Evolutionary conservation across 23 red algal species (phyloP), one percentile per base, ranked within the genome.

Genomic region (Gracilaria domingensis): DNA sequence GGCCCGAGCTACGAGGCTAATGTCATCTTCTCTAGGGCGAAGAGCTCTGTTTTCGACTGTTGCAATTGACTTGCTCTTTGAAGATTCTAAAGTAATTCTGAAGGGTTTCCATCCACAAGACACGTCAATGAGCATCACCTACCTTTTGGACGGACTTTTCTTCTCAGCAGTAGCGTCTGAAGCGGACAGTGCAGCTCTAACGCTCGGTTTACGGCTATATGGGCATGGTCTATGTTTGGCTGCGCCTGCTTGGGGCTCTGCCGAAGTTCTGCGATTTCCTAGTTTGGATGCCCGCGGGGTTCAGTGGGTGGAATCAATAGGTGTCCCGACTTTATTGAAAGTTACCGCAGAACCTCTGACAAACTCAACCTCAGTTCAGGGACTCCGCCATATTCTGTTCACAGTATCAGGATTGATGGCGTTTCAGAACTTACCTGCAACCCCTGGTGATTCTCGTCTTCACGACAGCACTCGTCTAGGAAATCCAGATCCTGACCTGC

Each of bases 111-210:
- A 90, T 72, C 87, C 87, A 26, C 76, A 90, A 48, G 87, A 90
- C 35, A 81, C 54, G 23, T 60, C 51, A 18, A 90, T 90, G 74
- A 60, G 74, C 51, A 57, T 90, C 21, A 51, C 74, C 37, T 90
- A 90, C 54, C 30, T 70, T 21, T 64, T 90, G 5, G 87, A 90
- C 35, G 87, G 87, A 29, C 37, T 90, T 23, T 90, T 90, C 54
- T 90, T 90, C 44, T 90, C 87, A 26, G 87, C 74, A 8, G 87
- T 90, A 20, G 87, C 87, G 28, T 90, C 87, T 81, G 87, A 90
- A 34, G 87, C 71, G 17, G 87, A 90, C 71, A 90, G 70, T 25
- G 87, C 87, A 59, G 87, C 87, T 2, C 39, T 90, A 13, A 67
- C 74, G 16, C 57, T 90, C 14, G 87, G 87, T 34, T 42, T 90